Evolutionary conservation across 176 grass and related monocot species (phyloP).

Genomic region (Bromus sterilis): DNA sequence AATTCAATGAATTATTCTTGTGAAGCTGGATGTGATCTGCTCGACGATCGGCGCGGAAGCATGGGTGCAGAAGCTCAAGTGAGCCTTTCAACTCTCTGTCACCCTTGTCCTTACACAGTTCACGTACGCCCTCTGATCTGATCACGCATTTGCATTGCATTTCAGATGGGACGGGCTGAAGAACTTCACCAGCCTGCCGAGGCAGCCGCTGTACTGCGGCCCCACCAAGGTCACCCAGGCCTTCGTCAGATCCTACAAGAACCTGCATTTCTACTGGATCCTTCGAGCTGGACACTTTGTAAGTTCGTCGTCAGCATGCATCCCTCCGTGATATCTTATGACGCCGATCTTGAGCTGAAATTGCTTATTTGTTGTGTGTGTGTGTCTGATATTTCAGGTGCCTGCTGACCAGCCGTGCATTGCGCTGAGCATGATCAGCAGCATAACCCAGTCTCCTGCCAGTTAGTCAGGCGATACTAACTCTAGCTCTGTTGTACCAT

Average conservation of each 20-base stretch:
- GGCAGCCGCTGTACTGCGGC: constrained; percentile 33
- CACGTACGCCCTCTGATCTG: background rate
- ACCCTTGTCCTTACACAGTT: background rate
- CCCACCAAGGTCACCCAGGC: constrained; percentile 33
- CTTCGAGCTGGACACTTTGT: constrained; percentile 66
- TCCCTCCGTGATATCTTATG: too few species aligned
- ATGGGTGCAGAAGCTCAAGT: constrained; percentile 78
- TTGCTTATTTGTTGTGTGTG: too few species aligned
- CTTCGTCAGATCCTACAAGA: constrained; percentile 59
- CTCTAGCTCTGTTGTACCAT: background rate
- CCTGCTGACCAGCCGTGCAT: constrained; percentile 41
- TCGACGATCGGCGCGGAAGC: constrained; percentile 53
- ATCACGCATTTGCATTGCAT: background rate
- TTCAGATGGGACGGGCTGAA: constrained; percentile 44
- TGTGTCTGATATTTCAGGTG: constrained; percentile 17
- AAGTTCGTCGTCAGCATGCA: constrained; percentile 10
- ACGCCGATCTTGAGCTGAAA: background rate
- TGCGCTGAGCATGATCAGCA: constrained; percentile 5
- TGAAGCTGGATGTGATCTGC: constrained; percentile 67
- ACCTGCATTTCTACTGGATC: constrained; percentile 74
- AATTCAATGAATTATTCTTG: background rate
- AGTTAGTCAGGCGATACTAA: background rate
- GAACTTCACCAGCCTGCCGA: constrained; percentile 25
- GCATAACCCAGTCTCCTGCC: constrained; percentile 44
- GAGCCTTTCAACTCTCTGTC: background rate